A percentile compares a stretch with the other conserved stretches of the same genome.
Conservation (phyloP, 1,284 basidiomycete genomes). For the Ceratobasidium papillatum region DNA sequence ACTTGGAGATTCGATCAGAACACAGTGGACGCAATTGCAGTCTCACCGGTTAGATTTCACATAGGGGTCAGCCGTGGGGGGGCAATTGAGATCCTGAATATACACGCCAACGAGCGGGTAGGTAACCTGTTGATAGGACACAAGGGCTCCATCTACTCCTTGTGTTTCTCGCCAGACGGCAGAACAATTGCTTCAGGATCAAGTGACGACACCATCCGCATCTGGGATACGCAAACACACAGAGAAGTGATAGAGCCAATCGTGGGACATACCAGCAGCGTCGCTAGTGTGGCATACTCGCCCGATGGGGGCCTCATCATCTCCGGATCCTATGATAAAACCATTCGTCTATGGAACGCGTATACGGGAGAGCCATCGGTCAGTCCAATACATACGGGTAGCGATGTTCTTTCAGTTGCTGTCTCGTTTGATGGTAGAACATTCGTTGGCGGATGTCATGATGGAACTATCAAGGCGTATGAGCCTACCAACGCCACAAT, state of each 20-base stretch:
- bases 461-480: constrained; percentile 37
- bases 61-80: no score
- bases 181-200: background rate
- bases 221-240: background rate
- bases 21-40: no score
- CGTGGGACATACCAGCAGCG: background rate
- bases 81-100: no score
- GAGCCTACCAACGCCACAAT: constrained; percentile 18
- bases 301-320: background rate
- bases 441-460: constrained; percentile 34
- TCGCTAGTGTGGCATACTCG: background rate
- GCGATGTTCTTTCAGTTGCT: background rate
- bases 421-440: constrained; percentile 29
- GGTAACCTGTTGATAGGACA: no score
- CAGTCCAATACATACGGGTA: background rate
- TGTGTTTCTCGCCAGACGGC: background rate
- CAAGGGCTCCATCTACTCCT: no score
- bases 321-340: background rate
- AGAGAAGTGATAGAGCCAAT: background rate
- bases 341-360: background rate
- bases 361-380: background rate
- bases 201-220: background rate
- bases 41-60: no score
- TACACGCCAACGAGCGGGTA: no score
- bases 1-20: no score